A percentile compares a stretch with the other conserved stretches of the same genome.
Evolutionary conservation across 2,329 filamentous ascomycete species (phyloP).

Genomic region (Remersonia thermophila): DNA sequence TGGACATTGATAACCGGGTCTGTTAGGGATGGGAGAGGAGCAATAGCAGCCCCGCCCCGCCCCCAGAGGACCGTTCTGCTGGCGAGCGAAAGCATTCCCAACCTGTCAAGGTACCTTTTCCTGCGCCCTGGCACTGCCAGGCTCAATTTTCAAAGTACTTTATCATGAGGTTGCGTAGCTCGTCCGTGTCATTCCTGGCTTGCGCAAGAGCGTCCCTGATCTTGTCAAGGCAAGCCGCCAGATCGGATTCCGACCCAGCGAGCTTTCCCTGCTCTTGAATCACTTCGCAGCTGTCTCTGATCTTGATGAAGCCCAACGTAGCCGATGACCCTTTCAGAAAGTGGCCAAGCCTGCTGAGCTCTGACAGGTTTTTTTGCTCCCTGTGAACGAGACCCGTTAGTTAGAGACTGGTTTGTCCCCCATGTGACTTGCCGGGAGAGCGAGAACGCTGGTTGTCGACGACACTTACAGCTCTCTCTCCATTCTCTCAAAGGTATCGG

Average conservation of each 20-base stretch:
- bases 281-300: constrained; percentile 89
- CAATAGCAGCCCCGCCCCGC: no score
- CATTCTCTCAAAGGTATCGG: constrained; percentile 77
- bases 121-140: no score
- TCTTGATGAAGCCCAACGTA: constrained; percentile 78
- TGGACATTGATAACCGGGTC: no score
- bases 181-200: constrained; percentile 65
- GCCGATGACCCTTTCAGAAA: constrained; percentile 97
- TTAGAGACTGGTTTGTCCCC: background rate
- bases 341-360: constrained; percentile 76
- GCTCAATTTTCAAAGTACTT: constrained; percentile 60
- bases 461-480: constrained; percentile 72
- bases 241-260: constrained; percentile 57
- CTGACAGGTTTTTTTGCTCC: constrained; percentile 51
- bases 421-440: background rate
- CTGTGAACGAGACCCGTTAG: constrained; percentile 32
- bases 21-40: no score
- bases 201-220: constrained; percentile 57
- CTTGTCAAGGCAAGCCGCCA: constrained; percentile 53
- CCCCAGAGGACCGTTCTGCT: no score
- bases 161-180: constrained; percentile 58
- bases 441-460: no score
- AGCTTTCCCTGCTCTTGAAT: constrained; percentile 86
- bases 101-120: no score
- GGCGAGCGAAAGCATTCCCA: no score